Evolutionary conservation across 495 filamentous ascomycete genomes (phyloP).

Genomic region (Ramalina intermedia): DNA sequence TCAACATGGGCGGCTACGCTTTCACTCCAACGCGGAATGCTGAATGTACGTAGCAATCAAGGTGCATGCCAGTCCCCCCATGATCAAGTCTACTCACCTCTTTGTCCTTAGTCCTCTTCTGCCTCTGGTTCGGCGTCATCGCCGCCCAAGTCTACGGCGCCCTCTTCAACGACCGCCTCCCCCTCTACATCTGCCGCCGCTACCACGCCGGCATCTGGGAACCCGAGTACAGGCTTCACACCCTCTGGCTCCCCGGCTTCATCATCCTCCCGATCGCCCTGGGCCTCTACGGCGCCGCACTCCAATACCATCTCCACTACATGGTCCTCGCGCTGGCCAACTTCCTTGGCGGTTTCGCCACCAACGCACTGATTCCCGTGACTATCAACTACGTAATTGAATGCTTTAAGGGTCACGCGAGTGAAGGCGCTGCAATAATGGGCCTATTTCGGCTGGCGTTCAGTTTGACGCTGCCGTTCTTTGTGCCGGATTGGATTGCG

Average conservation of each 20-base stretch:
- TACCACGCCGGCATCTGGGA: conserved; percentile 26
- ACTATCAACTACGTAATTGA: conserved; percentile 35
- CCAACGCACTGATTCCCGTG: conserved; percentile 3
- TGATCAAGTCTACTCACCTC: no score
- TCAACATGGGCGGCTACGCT: conserved; percentile 24
- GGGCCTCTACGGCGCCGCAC: conserved; percentile 32
- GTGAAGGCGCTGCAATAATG: conserved; percentile 28
- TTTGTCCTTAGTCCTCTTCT: conserved; percentile 9
- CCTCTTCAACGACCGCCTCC: conserved; percentile 31
- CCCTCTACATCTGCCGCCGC: conserved; percentile 25
- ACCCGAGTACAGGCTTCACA: conserved; percentile 30
- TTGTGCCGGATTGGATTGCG: conserved; percentile 31
- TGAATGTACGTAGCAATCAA: conserved; percentile 16
- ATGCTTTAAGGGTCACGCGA: conserved; percentile 28
- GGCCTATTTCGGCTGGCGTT: conserved; percentile 29
- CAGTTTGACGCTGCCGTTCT: conserved; percentile 33
- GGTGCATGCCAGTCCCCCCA: no score
- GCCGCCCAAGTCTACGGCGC: conserved; percentile 29
- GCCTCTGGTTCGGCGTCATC: conserved; percentile 33
- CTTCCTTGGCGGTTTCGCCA: conserved; percentile 27
- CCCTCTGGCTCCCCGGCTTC: conserved; percentile 32
- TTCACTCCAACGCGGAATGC: conserved; percentile 25
- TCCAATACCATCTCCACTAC: conserved; percentile 36
- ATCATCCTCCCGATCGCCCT: conserved; percentile 33
- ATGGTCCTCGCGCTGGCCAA: conserved; percentile 30